These are phyloP conservation scores for Begonia fuchsioides DNA, from an alignment of 306 rosid species.

Conservation along the genomic window DNA sequence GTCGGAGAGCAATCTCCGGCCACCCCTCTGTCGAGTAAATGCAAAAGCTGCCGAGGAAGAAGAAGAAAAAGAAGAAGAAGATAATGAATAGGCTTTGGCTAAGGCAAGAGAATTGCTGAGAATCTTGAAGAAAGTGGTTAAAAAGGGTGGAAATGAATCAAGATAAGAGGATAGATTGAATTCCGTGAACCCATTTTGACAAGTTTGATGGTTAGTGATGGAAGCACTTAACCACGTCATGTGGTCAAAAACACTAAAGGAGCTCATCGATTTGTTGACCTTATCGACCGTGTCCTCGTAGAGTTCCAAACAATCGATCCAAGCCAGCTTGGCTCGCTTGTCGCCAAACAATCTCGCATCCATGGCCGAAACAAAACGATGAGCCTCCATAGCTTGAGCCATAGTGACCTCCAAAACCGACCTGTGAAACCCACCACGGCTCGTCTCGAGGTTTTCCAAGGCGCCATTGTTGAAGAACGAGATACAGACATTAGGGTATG, in stretches of 20 bases:
- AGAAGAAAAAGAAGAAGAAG: not conserved
- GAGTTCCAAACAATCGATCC: conserved; percentile 61
- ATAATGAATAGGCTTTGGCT: conserved; percentile 11
- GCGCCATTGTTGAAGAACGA: not conserved
- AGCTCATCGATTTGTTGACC: conserved; percentile 32
- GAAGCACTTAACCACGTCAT: conserved; percentile 69
- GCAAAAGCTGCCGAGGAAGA: not conserved
- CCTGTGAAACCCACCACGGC: conserved; percentile 19
- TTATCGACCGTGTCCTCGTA: conserved; percentile 49
- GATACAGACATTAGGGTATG: not conserved
- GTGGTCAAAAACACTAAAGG: conserved; percentile 23
- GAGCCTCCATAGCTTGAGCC: conserved; percentile 53
- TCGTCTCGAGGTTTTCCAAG: no score
- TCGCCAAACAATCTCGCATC: conserved; percentile 14
- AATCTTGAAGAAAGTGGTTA: conserved; percentile 41
- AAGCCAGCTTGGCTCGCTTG: conserved; percentile 30
- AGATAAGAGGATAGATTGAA: conserved; percentile 24
- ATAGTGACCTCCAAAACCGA: conserved; percentile 31
- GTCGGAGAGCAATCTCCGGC: conserved; percentile 25
- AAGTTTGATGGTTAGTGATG: conserved; percentile 60
- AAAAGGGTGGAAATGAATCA: conserved; percentile 26
- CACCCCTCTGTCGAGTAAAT: not conserved
- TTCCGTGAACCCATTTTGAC: conserved; percentile 53
- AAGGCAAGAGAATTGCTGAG: conserved; percentile 60
- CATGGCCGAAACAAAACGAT: conserved; percentile 35